These are phyloP conservation scores for Claviceps humidiphila DNA, from an alignment of 2,329 filamentous ascomycete genomes.

Conservation along the genomic window DNA sequence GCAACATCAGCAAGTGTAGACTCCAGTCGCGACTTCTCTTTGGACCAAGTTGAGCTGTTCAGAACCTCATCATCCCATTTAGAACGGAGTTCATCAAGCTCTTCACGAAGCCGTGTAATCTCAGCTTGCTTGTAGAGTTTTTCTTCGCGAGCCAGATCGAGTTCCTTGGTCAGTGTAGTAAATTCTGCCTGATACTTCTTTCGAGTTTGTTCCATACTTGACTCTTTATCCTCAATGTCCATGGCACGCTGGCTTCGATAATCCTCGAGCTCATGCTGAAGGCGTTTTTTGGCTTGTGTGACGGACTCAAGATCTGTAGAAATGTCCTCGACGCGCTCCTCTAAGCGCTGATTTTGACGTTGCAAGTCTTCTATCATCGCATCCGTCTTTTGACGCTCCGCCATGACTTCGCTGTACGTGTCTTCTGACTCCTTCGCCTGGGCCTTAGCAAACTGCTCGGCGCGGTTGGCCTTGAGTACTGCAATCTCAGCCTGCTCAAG, in stretches of 20 bases:
- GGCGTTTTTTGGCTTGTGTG: conserved; percentile 78
- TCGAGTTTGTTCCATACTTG: conserved; percentile 88
- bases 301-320: conserved; percentile 79
- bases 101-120: conserved; percentile 79
- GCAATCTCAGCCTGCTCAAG: conserved; percentile 94
- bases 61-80: conserved; percentile 98
- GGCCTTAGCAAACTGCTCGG: conserved; percentile 85
- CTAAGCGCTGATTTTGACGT: conserved; percentile 74
- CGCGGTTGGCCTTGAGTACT: conserved; percentile 79
- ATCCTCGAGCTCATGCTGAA: conserved; percentile 95
- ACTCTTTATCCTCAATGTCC: conserved; percentile 93
- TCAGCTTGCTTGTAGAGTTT: conserved; percentile 75
- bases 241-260: conserved; percentile 91
- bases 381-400: conserved; percentile 85
- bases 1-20: conserved; percentile 79
- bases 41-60: conserved; percentile 95
- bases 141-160: conserved; percentile 87
- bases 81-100: conserved; percentile 82
- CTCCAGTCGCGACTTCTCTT: conserved; percentile 89
- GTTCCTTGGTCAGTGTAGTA: conserved; percentile 75
- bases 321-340: conserved; percentile 83
- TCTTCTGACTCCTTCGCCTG: conserved; percentile 88
- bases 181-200: conserved; percentile 97
- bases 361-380: conserved; percentile 78
- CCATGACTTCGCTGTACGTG: conserved; percentile 77